phyloP scores from a whole-genome alignment of 768 basidiomycete genomes.

The Leccinum truebloodii region DNA sequence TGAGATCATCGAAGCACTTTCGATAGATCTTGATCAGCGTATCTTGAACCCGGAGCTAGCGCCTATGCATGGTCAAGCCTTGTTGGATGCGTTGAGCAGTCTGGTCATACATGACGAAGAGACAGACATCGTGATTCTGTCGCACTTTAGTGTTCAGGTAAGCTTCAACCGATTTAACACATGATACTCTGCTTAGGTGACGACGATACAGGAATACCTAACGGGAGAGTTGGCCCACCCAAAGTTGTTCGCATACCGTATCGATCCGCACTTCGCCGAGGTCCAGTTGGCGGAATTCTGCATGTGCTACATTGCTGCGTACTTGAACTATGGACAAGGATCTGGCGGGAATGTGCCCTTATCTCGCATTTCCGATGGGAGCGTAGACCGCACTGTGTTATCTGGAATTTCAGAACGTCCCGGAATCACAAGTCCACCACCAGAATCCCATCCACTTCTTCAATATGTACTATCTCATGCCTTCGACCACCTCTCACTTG shows the following conservation, averaged over 20 bases:
- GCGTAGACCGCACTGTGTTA: background rate
- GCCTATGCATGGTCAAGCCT: background rate
- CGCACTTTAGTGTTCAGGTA: conserved; percentile 14
- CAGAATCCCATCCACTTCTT: conserved; percentile 3
- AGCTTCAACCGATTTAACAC: background rate
- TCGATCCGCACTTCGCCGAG: background rate
- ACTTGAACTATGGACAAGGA: background rate
- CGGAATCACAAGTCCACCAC: background rate
- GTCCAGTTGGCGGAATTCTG: conserved; percentile 3
- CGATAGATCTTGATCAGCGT: background rate
- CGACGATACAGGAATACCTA: background rate
- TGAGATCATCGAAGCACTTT: conserved; percentile 7
- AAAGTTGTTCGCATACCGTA: background rate
- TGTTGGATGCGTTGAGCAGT: background rate
- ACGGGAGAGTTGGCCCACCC: background rate
- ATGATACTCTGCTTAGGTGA: background rate
- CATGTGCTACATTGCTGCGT: conserved; percentile 9
- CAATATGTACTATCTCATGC: background rate
- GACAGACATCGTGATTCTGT: conserved; percentile 2
- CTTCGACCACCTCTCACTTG: conserved; percentile 7
- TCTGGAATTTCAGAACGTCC: background rate
- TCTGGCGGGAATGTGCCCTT: background rate
- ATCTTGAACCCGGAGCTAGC: background rate
- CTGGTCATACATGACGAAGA: background rate
- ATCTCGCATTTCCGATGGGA: background rate